Evolutionary conservation across 2,329 filamentous ascomycete species (phyloP).

Genomic region (Xylaria arbuscula): DNA sequence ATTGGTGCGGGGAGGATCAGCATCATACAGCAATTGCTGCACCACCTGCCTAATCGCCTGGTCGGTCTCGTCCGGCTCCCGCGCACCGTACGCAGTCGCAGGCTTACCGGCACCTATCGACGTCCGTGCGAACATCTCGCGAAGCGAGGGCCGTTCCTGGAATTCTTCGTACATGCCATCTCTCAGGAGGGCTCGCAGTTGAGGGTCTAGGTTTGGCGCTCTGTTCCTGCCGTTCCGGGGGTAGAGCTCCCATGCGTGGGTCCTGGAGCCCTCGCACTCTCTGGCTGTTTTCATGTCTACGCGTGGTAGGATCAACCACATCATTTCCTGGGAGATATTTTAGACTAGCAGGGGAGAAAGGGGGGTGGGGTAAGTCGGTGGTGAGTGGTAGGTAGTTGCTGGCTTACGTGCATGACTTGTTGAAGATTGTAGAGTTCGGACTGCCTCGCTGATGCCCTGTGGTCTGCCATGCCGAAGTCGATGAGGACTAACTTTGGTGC

Average conservation of each 20-base stretch:
- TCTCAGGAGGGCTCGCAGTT: conserved; percentile 14
- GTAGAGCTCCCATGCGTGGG: conserved; percentile 6
- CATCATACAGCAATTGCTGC: conserved; percentile 16
- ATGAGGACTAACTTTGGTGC: conserved; percentile 26
- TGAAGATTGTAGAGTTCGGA: neutral
- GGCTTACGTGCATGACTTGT: neutral
- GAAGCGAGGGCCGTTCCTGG: neutral
- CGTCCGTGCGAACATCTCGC: neutral
- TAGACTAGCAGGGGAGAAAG: too few relatives aligned
- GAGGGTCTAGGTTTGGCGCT: conserved; percentile 6
- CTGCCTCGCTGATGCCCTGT: too few relatives aligned
- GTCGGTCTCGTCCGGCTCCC: conserved; percentile 15
- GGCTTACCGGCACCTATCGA: conserved; percentile 14
- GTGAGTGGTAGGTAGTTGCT: neutral
- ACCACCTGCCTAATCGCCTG: neutral
- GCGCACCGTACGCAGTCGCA: neutral
- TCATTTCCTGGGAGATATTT: neutral
- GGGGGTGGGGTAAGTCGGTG: too few relatives aligned
- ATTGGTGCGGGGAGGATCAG: neutral
- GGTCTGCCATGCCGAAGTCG: conserved; percentile 22
- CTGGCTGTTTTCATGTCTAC: neutral
- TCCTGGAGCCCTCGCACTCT: neutral
- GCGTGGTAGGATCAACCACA: neutral
- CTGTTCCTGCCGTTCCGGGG: neutral
- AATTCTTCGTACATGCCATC: neutral